Evolutionary conservation across 768 basidiomycete genomes (phyloP), one percentile per base, ranked within the genome.

Genomic region (Pleurotus citrinopileatus): DNA sequence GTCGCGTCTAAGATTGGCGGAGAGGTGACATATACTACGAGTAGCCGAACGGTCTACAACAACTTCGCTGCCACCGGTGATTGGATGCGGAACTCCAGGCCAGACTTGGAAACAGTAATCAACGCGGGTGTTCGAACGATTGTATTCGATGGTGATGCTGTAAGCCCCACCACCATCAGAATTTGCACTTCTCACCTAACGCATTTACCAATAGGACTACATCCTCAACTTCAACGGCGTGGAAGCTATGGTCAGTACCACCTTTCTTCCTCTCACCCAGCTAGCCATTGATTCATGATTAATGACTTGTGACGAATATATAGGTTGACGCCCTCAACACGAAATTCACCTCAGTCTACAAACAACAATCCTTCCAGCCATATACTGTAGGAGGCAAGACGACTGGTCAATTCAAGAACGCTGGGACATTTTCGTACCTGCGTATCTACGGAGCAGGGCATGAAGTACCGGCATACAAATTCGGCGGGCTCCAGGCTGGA

Each of bases 121-220:
- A 73, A 83, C 55, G 73, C 81, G 47, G 83, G 83, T 10, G 80
- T 80, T 37, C 26, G 78, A 51, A 80, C 78, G 15, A 61, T 81
- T 38, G 61, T 83, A n/a, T 84, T 73, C 57, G 79, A 77, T 53
- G 83, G 83, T 22, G 82, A 83, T 60, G 83, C 80, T 25, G 79
- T 80, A 57, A 53, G 76, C 63, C 12, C 26, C n/a, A 28, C 53
- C 15, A 32, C 43, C 38, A 12, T 13, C 8, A 25, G 22, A 29
- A 17, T n/a, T 8, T 15, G 9, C 44, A 25, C 9, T 8, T 5
- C 38, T n/a, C n/a, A 26, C 46, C 47, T 26, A 28, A 36, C 17
- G 32, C 36, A 28, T 15, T 4, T 8, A 25, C 36, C 44, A 46
- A 12, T 32, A 72, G 79, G 80, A 82, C 60, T 80, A 74, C 60